Base-by-base conservation (phyloP, 2,329 filamentous ascomycete species). In the Chrysosporium queenslandicum region DNA sequence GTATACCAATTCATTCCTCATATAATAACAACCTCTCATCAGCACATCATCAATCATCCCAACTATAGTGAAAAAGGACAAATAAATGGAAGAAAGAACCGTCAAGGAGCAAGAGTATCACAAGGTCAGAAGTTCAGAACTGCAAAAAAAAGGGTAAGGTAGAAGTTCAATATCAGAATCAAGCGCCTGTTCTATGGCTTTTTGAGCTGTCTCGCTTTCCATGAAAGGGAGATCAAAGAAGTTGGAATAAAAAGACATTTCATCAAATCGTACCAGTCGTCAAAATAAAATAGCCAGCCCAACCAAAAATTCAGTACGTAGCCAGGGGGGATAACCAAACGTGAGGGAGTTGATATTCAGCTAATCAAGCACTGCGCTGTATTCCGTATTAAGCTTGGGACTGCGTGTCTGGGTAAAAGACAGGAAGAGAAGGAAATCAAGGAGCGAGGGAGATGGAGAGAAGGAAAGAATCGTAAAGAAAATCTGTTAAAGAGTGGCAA, bases 271-370 rank as follows among this genome's bases (percentile, higher is more conserved):
- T 50, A 42, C 20, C 30, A 43, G 16, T 50, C 34, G 11, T 37
- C 34, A 45, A 50, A 48, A 42, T n/a, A 82, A 79, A 63, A 76
- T 74, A 39, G 77, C 18, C 37, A 42, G 23, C 27, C 37, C n/a
- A 12, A 42, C 18, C 36, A 50, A 46, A 34, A 46, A 20, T 29
- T 29, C 29, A 46, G 27, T 36, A 36, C 4, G 18, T 34, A 11
- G 41, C 8, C 12, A 18, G n/a, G 12, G 27, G 29, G 46, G 21
- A 39, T 39, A 20, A 21, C 29, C 45, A 45, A 45, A 27, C 25
- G 41, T 45, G 11, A 18, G 9, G 4, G 9, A 18, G n/a, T 43
- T 21, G 16, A 46, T n/a, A 34, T 34, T 29, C 43, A 46, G 29
- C 12, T 30, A 27, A 16, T 27, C 25, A 11, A 37, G 30, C 29